These are phyloP conservation scores for Epichloe brachyelytri DNA, from an alignment of 2,329 filamentous ascomycete species.

Conservation along the genomic window DNA sequence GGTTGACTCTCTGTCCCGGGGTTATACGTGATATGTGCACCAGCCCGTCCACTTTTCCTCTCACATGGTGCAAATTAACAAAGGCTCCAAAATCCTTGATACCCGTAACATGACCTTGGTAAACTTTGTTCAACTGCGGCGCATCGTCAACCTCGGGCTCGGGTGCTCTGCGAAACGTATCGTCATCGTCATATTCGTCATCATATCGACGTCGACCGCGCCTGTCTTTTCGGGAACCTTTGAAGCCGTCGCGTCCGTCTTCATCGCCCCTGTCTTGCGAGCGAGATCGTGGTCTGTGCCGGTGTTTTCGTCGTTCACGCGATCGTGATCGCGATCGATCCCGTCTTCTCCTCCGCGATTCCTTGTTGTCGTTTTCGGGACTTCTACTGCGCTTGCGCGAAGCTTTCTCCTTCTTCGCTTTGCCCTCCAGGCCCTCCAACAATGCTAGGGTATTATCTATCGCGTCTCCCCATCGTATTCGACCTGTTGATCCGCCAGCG, in stretches of 20 bases:
- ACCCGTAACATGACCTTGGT: conserved; percentile 79
- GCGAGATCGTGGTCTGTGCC: conserved; percentile 24
- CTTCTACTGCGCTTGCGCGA: conserved; percentile 47
- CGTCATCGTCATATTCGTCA: conserved; percentile 32
- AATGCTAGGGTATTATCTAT: conserved; percentile 90
- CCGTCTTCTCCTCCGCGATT: conserved; percentile 29
- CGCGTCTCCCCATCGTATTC: conserved; percentile 39
- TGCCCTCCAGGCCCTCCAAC: conserved; percentile 72
- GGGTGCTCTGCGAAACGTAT: conserved; percentile 52
- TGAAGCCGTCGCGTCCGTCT: conserved; percentile 28
- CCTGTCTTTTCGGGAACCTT: conserved; percentile 18
- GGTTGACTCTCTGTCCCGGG: conserved; percentile 74
- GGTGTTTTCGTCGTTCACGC: conserved; percentile 26
- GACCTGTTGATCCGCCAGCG: conserved; percentile 64
- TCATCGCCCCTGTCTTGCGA: conserved; percentile 29
- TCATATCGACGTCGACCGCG: conserved; percentile 27
- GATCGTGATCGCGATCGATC: conserved; percentile 26
- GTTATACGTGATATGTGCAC: conserved; percentile 88
- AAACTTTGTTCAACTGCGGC: conserved; percentile 75
- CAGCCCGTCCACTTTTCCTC: conserved; percentile 79
- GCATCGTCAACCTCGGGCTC: conserved; percentile 67
- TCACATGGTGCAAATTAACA: conserved; percentile 78
- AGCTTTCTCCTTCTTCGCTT: conserved; percentile 37
- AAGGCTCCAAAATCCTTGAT: conserved; percentile 95
- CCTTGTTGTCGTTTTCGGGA: conserved; percentile 34